Evolutionary conservation across 2,329 filamentous ascomycete genomes (phyloP).

Genomic region (Aureobasidium namibiae): DNA sequence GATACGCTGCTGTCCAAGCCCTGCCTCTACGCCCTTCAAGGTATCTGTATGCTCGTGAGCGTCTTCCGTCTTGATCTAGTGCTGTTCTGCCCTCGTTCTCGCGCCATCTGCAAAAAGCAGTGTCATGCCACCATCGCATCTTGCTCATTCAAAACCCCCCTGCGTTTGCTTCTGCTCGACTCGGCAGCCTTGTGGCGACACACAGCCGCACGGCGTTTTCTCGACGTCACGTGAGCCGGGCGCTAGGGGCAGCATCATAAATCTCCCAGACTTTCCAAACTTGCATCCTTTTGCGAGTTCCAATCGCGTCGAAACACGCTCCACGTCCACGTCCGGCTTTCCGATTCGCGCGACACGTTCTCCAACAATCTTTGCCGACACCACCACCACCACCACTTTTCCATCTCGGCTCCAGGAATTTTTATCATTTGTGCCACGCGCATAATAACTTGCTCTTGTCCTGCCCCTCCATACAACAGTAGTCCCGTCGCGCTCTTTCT

Average conservation of each 20-base stretch:
- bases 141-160: conserved; percentile 1
- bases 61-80: neutral
- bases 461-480: neutral
- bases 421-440: conserved; percentile 9
- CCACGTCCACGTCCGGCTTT: conserved; percentile 11
- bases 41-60: neutral
- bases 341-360: conserved; percentile 10
- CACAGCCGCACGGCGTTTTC: neutral
- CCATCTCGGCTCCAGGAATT: neutral
- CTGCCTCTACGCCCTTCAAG: neutral
- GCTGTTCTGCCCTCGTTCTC: neutral
- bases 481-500: conserved; percentile 6
- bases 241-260: neutral
- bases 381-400: neutral
- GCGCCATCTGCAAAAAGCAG: neutral
- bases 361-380: neutral
- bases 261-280: conserved; percentile 5
- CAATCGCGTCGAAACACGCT: conserved; percentile 11
- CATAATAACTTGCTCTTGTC: conserved; percentile 2
- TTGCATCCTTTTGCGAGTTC: conserved; percentile 8
- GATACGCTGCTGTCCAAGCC: neutral
- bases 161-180: conserved; percentile 7
- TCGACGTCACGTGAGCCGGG: neutral
- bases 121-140: neutral
- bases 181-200: conserved; percentile 1